These are phyloP conservation scores for Purshia tridentata DNA, from an alignment of 306 rosid genomes.

Conservation along the genomic window DNA sequence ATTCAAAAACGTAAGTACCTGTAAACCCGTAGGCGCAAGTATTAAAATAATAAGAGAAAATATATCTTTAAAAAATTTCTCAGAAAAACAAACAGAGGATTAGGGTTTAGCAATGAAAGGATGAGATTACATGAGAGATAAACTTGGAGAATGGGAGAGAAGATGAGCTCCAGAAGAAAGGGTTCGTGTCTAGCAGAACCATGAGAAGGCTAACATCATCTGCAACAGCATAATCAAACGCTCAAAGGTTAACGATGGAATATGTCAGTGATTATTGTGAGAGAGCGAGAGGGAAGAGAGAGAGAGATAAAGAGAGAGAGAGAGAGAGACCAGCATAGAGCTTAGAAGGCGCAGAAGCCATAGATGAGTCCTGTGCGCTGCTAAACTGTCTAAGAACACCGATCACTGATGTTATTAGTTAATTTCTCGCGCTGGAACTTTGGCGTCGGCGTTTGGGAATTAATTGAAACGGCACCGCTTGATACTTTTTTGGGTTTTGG, in stretches of 20 bases:
- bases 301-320: neutral
- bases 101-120: conserved; percentile 18
- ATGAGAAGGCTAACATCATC: conserved; percentile 90
- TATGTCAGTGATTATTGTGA: neutral
- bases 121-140: conserved; percentile 65
- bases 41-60: neutral
- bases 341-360: conserved; percentile 81
- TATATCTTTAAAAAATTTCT: neutral
- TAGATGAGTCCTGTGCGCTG: conserved; percentile 16
- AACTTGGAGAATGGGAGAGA: conserved; percentile 71
- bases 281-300: neutral
- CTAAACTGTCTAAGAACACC: neutral
- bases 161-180: conserved; percentile 78
- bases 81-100: neutral
- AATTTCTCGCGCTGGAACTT: neutral
- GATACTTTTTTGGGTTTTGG: neutral
- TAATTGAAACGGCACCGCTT: neutral
- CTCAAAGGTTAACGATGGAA: neutral
- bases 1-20: conserved; percentile 84
- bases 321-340: conserved; percentile 56
- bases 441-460: neutral
- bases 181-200: conserved; percentile 80
- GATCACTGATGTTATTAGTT: neutral
- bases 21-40: neutral
- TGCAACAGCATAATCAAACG: conserved; percentile 34